Percentiles rank a stretch among this genome's conserved stretches.
phyloP scores from a whole-genome alignment of 108 stramenopile species.

The Pseudonitzschia multiseries region DNA sequence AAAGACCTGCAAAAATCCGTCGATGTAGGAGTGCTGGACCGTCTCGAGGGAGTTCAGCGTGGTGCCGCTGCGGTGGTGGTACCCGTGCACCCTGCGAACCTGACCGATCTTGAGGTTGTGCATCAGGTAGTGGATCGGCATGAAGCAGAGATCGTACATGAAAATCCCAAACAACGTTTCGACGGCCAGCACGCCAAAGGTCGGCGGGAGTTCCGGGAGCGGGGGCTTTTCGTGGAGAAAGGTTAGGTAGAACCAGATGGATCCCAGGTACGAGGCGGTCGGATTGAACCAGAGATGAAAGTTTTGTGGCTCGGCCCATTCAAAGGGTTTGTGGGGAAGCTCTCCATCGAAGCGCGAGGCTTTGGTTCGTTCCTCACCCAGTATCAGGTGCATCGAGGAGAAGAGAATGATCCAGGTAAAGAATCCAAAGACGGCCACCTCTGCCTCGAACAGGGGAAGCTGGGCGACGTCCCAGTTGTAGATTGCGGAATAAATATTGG shows the following conservation, averaged over 20 bases:
- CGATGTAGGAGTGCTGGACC: constrained; percentile 49
- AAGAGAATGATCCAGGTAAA: constrained; percentile 21
- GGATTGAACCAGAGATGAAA: constrained; percentile 38
- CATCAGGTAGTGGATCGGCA: constrained; percentile 35
- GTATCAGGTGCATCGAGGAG: constrained; percentile 14
- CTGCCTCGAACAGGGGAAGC: constrained; percentile 25
- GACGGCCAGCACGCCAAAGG: constrained; percentile 25
- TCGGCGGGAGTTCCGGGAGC: constrained; percentile 31
- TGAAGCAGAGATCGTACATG: constrained; percentile 39
- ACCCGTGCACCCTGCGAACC: constrained; percentile 27
- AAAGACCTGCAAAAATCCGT: constrained; percentile 49
- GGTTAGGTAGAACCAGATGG: constrained; percentile 35
- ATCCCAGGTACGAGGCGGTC: constrained; percentile 32
- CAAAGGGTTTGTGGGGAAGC: constrained; percentile 23
- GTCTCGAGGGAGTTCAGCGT: constrained; percentile 32
- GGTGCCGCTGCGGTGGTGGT: constrained; percentile 26
- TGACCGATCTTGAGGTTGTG: constrained; percentile 11
- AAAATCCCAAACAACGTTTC: constrained; percentile 34
- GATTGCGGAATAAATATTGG: constrained; percentile 10
- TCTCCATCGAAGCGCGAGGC: constrained; percentile 25
- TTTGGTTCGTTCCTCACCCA: constrained; percentile 22
- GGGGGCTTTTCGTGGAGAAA: constrained; percentile 28
- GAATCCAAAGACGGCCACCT: constrained; percentile 31
- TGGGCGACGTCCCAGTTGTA: constrained; percentile 28
- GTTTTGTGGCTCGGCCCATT: constrained; percentile 20